A percentile compares a stretch with the other conserved stretches of the same genome.
Conservation (phyloP, 305 asterid genomes). For the Plantago coronopus region DNA sequence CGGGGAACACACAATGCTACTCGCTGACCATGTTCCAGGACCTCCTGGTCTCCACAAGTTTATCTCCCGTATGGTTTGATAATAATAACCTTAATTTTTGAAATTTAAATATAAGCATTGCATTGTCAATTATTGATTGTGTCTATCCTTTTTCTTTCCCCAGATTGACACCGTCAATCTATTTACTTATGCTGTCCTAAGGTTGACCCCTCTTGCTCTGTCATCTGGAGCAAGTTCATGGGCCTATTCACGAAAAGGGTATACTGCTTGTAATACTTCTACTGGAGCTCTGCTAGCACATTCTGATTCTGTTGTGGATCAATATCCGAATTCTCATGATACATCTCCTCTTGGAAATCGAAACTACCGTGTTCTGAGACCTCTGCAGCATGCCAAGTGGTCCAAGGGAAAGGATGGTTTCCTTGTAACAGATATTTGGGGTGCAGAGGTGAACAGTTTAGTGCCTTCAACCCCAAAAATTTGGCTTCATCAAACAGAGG, state of each 20-base stretch:
- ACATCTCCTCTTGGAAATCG: slow-evolving; percentile 48
- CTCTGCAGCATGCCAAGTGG: slow-evolving; percentile 82
- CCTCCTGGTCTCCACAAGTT: slow-evolving; percentile 83
- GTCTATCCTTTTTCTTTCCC: slow-evolving; percentile 20
- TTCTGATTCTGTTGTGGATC: slow-evolving; percentile 45
- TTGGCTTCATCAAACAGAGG: slow-evolving; percentile 72
- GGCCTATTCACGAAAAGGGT: slow-evolving; percentile 61
- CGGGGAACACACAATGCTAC: slow-evolving; percentile 56
- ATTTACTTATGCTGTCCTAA: slow-evolving; percentile 77
- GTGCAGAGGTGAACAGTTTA: slow-evolving; percentile 54
- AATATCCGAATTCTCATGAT: slow-evolving; percentile 46
- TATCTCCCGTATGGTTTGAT: slow-evolving; percentile 76
- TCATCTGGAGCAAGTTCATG: slow-evolving; percentile 69
- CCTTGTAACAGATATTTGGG: slow-evolving; percentile 79
- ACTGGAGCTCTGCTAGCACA: slow-evolving; percentile 48
- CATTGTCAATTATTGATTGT: slow-evolving; percentile 10
- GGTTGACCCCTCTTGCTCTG: slow-evolving; percentile 80
- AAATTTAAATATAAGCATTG: not conserved
- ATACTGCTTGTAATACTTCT: slow-evolving; percentile 45
- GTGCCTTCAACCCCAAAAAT: slow-evolving; percentile 56
- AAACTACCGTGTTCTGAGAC: slow-evolving; percentile 68
- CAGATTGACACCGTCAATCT: slow-evolving; percentile 83
- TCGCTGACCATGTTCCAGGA: slow-evolving; percentile 93
- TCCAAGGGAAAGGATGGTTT: slow-evolving; percentile 82
- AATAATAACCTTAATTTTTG: slow-evolving; percentile 15